phyloP scores from a whole-genome alignment of 495 filamentous ascomycete species.

The Neurospora sp. region DNA sequence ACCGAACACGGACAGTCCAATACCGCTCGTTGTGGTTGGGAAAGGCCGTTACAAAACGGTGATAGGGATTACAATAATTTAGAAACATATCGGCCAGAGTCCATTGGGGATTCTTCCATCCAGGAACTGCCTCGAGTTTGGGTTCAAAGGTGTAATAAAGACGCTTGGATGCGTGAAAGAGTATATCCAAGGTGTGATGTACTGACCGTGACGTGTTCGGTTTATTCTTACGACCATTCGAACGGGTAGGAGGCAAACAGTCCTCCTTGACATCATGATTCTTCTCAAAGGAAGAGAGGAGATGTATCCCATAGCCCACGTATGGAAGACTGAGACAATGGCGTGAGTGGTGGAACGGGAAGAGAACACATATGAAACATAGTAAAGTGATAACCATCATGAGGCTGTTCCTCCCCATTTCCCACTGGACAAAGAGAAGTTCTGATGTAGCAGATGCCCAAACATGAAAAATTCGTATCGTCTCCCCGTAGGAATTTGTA shows the following conservation, averaged over 20 bases:
- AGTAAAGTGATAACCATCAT: neutral
- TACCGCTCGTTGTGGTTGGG: neutral
- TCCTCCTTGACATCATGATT: too few species aligned
- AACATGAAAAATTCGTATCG: neutral
- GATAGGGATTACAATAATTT: neutral
- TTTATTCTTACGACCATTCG: too few species aligned
- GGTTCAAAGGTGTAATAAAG: neutral
- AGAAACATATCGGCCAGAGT: neutral
- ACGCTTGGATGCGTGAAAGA: neutral
- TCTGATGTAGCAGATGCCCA: neutral
- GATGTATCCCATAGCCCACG: too few species aligned
- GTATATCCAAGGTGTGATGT: too few species aligned
- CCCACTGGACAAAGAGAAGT: neutral
- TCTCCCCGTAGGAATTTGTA: neutral
- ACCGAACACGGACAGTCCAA: neutral
- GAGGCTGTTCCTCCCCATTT: neutral
- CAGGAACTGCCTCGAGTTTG: neutral
- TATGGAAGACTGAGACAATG: too few species aligned
- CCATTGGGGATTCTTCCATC: neutral
- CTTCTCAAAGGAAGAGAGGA: too few species aligned
- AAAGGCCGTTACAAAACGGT: neutral
- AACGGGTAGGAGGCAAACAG: too few species aligned
- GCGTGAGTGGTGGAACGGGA: too few species aligned
- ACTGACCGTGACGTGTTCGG: too few species aligned
- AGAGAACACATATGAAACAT: neutral